Percentiles rank a stretch among this genome's conserved stretches.
phyloP scores from a whole-genome alignment of 352 stramenopile genomes.

The Elongisporangium undulatum region DNA sequence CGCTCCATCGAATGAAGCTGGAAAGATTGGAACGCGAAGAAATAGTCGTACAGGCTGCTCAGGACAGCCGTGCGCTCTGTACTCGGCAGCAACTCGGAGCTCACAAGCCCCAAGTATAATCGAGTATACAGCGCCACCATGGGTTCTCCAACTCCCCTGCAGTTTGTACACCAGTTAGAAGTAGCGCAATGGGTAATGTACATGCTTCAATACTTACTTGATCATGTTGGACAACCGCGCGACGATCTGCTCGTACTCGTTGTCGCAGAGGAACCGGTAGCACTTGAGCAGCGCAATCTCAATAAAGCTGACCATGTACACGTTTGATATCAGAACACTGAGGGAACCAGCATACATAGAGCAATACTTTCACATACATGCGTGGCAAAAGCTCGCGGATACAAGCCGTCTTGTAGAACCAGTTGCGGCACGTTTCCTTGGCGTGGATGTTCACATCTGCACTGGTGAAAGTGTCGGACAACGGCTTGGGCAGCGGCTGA shows the following conservation, averaged over 20 bases:
- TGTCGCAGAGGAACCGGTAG: conserved; percentile 88
- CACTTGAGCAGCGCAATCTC: conserved; percentile 86
- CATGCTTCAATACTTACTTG: conserved; percentile 40
- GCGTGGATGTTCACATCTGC: conserved; percentile 84
- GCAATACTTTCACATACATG: conserved; percentile 48
- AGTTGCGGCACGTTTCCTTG: conserved; percentile 91
- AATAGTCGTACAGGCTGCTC: conserved; percentile 87
- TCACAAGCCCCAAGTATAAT: conserved; percentile 75
- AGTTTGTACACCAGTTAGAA: conserved; percentile 8
- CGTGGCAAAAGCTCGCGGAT: conserved; percentile 90
- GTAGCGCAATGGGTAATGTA: conserved; percentile 6
- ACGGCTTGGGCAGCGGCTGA: conserved; percentile 39
- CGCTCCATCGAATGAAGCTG: conserved; percentile 39
- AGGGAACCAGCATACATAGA: neutral
- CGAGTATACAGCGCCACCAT: conserved; percentile 86
- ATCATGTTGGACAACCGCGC: conserved; percentile 82
- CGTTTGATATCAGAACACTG: neutral
- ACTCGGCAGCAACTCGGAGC: conserved; percentile 44
- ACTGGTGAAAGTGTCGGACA: conserved; percentile 69
- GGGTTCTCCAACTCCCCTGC: conserved; percentile 82
- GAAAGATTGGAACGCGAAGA: conserved; percentile 84
- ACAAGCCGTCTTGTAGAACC: conserved; percentile 94
- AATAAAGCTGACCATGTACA: conserved; percentile 51
- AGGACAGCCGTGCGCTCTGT: conserved; percentile 44
- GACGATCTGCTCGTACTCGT: conserved; percentile 86